phyloP scores from a whole-genome alignment of 495 filamentous ascomycete species.

The Astrothelium macrocarpum region DNA sequence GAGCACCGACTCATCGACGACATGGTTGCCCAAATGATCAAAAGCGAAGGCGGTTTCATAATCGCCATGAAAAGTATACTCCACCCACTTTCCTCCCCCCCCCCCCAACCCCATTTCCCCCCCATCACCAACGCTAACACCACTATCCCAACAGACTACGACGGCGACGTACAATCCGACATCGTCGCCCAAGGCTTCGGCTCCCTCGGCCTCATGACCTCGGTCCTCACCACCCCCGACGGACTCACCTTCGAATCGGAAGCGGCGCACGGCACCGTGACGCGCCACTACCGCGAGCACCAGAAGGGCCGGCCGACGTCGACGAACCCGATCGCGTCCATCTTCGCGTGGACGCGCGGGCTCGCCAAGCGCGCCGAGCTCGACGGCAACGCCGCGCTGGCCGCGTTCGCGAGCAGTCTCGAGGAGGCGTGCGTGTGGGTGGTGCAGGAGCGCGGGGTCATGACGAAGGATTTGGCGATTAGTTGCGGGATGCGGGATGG shows the following conservation, averaged over 20 bases:
- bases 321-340: constrained; percentile 96
- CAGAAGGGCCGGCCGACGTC: constrained; percentile 94
- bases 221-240: constrained; percentile 87
- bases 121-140: constrained; percentile 10
- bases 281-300: constrained; percentile 96
- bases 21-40: constrained; percentile 99
- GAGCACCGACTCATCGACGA: constrained; percentile 98
- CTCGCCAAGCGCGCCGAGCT: constrained; percentile 85
- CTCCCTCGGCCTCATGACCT: constrained; percentile 96
- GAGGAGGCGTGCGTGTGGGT: constrained; percentile 93
- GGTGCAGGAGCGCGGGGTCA: constrained; percentile 86
- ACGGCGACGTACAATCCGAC: constrained; percentile 97
- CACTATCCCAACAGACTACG: constrained; percentile 59
- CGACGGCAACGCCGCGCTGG: constrained; percentile 78
- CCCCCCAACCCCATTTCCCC: not conserved
- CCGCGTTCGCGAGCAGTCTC: constrained; percentile 78
- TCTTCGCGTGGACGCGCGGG: constrained; percentile 97
- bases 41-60: constrained; percentile 86
- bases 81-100: not conserved
- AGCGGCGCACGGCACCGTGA: constrained; percentile 96
- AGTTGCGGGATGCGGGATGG: constrained; percentile 77
- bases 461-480: constrained; percentile 97
- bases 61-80: constrained; percentile 93
- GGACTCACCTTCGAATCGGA: constrained; percentile 95
- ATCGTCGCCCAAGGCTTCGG: constrained; percentile 97